Evolutionary conservation across 2,329 filamentous ascomycete genomes (phyloP), one percentile per base, ranked within the genome.

Genomic region (Cercospora zeae-maydis): DNA sequence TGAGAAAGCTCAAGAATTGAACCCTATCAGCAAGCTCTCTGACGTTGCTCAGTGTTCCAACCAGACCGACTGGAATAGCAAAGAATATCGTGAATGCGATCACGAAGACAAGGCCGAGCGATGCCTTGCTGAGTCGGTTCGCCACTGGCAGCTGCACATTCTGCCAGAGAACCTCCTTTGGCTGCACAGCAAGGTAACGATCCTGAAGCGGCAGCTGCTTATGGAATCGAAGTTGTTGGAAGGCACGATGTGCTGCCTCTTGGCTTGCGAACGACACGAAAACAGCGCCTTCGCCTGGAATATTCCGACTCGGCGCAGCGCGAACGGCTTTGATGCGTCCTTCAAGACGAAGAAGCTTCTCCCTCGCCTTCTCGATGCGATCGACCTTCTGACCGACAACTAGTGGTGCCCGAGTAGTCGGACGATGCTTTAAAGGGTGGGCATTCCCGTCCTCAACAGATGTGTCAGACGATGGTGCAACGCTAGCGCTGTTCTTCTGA

Each of bases 261-360:
- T 97, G 93, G 4, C 83, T 86, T 63, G 86, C 83, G 72, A 97
- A 99, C 73, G 96, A 91, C 63, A 98, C 85, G 73, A 99, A 98
- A 5, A 95, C 90, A 16, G 90, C 88, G 0, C 88, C 80, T 58
- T 88, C 84, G 58, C 87, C 83, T 51, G 83, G 86, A 13, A 72
- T 49, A 39, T 90, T 83, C 57, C 89, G 88, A 19, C 71, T 68
- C 7, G 70, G 70, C 10, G 72, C 66, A 13, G 83, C 81, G 59
- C 84, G 85, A 73, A 91, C 90, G 60, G 83, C 81, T 58, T 81
- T 82, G 45, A 91, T 88, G 66, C 88, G 84, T 3, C 90, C 89
- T 49, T 88, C 86, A 39, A 96, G 82, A 52, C 88, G 86, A 55
- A 87, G 84, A 54, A 97, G 84, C 73, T 92, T 87, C 1, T 83